Evolutionary conservation across 306 rosid genomes (phyloP).

Genomic region (Vigna trinervia): DNA sequence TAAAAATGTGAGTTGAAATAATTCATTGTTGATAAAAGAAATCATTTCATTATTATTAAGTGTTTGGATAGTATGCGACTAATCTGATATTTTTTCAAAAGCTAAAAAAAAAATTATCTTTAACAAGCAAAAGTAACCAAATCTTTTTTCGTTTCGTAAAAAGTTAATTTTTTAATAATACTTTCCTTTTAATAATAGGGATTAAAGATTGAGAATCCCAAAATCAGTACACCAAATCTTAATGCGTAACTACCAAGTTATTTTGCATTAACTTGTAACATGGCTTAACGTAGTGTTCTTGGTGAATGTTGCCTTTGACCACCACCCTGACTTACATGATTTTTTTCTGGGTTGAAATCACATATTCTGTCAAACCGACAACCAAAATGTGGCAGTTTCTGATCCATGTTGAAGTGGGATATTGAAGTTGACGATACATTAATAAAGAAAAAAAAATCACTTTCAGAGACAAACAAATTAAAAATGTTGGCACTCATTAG

Average conservation of each 20-base stretch:
- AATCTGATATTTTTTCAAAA: no score
- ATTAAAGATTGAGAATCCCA: constrained; percentile 5
- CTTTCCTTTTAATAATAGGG: background rate
- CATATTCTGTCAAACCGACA: constrained; percentile 25
- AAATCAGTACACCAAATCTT: background rate
- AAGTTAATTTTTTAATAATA: background rate
- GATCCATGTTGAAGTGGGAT: background rate
- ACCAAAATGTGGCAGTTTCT: constrained; percentile 28
- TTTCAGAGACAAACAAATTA: constrained; percentile 17
- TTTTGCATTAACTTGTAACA: constrained; percentile 8
- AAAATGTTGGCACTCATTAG: background rate
- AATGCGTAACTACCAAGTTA: background rate
- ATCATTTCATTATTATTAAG: no score
- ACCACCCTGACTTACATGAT: background rate
- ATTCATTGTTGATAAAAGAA: no score
- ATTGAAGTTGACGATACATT: constrained; percentile 27
- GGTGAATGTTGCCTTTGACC: constrained; percentile 39
- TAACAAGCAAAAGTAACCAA: no score
- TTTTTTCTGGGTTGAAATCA: background rate
- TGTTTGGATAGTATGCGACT: no score
- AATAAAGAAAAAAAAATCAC: background rate
- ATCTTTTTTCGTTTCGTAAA: no score
- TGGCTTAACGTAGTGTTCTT: constrained; percentile 2
- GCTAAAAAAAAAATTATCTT: no score
- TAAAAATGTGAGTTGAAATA: no score